Base-by-base conservation (phyloP, 1,139 yeast species). In the Blastobotrys petasosporus region DNA sequence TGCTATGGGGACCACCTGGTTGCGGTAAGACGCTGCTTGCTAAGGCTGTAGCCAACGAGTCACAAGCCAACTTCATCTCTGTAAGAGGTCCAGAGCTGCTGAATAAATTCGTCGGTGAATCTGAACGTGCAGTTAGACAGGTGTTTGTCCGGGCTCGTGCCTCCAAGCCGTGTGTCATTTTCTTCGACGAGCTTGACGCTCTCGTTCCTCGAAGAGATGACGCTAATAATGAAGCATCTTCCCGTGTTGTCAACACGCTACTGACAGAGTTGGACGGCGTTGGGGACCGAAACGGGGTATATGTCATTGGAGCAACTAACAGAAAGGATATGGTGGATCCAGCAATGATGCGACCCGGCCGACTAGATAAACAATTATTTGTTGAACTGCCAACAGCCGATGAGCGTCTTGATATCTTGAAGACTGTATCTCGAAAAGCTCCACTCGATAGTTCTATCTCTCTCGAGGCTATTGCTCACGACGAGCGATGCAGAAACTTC, bases 1-100 rank as follows among this genome's bases (percentile, higher is more conserved):
- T 92, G 16, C 76, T 92, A 73, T 92, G 98, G 98, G 99, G 99
- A 0, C 99, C 97, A 1, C 97, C 97, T 0, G 97, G 97, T 9
- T 90, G 97, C 67, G 88, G 97, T 7, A 90, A 90, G 59, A 90
- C 97, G 0, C 68, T 90, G 50, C 85, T 95, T 0, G 97, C 97
- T 1, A 90, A 90, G 61, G 97, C 97, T 0, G 69, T 90, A 31
- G 97, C 97, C 0, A 85, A 96, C 0, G 97, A 90, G 65, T 85
- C 96, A 1, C 97, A 96, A 0, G 75, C 90, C 45, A 90, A 90
- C 58, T 90, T 90, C 62, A 66, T 90, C 49, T 96, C 97, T 0
- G 95, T 90, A 7, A 90, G 90, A 64, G 97, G 97, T 0, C 97
- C 97, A 0, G 97, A 90, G 61, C 79, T 90, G 17, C 86, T 90